Conservation (phyloP, 192 early-diverging fungal species). For the Gigaspora rosea region DNA sequence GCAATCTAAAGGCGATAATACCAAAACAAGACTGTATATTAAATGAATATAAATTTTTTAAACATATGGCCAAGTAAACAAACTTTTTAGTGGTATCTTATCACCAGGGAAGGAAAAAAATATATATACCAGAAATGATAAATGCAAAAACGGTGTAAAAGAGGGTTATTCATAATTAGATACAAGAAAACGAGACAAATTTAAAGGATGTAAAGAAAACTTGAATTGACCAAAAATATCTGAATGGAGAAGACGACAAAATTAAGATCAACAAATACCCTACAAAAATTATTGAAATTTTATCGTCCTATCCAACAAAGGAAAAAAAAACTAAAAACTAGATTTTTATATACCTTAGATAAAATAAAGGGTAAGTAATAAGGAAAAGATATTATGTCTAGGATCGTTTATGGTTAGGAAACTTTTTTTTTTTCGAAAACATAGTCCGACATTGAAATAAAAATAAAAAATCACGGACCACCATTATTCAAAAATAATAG, state of each 20-base stretch:
- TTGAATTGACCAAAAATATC: constrained; percentile 19
- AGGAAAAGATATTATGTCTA: constrained; percentile 6
- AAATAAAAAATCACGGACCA: not conserved
- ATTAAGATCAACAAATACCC: not conserved
- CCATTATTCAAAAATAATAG: not conserved
- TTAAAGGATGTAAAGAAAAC: constrained; percentile 4
- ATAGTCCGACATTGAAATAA: constrained; percentile 9
- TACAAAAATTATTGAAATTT: not conserved
- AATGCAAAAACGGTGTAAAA: not conserved
- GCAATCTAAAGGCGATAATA: not conserved
- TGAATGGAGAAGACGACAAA: not conserved
- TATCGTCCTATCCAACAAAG: not conserved
- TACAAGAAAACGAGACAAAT: constrained; percentile 20
- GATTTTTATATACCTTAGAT: no score
- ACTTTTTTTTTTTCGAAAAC: not conserved
- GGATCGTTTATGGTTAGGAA: not conserved
- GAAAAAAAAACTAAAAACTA: not conserved
- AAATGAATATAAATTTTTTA: not conserved
- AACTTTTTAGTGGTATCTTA: not conserved
- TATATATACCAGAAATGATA: constrained; percentile 2
- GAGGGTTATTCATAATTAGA: not conserved
- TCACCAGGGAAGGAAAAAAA: constrained; percentile 10
- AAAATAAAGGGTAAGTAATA: not conserved
- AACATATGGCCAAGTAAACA: not conserved
- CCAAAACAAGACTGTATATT: not conserved